Percentiles rank a stretch among this genome's conserved stretches.
Evolutionary conservation across 192 early-diverging fungal species (phyloP).

Genomic region (Rhizophagus clarus): DNA sequence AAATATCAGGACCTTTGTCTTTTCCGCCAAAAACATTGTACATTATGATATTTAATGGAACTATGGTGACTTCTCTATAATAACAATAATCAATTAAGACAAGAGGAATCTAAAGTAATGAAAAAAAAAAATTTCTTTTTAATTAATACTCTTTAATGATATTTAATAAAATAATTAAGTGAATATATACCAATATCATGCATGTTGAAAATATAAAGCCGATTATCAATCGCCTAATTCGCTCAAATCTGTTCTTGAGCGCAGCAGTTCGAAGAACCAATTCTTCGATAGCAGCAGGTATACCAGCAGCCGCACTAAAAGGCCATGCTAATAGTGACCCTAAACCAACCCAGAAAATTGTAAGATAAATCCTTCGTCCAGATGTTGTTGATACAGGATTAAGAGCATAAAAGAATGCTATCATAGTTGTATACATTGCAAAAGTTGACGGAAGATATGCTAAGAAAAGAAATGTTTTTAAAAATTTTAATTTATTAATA

Average conservation of each 20-base stretch:
- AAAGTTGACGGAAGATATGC: conserved; percentile 91
- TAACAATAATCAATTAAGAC: conserved; percentile 73
- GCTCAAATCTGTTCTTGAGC: conserved; percentile 44
- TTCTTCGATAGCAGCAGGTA: conserved; percentile 80
- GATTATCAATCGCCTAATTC: conserved; percentile 43
- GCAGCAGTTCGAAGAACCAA: conserved; percentile 51
- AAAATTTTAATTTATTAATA: not conserved
- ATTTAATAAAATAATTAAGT: not conserved
- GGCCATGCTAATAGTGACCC: conserved; percentile 85
- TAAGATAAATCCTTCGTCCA: conserved; percentile 52
- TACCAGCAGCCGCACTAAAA: conserved; percentile 72
- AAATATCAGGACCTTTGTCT: conserved; percentile 72
- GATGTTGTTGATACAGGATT: conserved; percentile 48
- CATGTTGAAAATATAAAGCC: not conserved
- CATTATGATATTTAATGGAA: conserved; percentile 83
- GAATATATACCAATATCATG: not conserved
- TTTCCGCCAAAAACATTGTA: conserved; percentile 87
- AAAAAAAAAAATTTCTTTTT: not conserved
- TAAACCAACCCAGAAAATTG: conserved; percentile 63
- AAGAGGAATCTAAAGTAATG: conserved; percentile 55
- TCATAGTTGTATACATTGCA: conserved; percentile 82
- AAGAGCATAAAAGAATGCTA: conserved; percentile 75
- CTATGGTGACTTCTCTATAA: conserved; percentile 71
- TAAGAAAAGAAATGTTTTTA: conserved; percentile 17
- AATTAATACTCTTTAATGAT: not conserved